A percentile compares a stretch with the other conserved stretches of the same genome.
These are phyloP conservation scores for Hanseniaspora thailandica DNA, from an alignment of 805 yeast genomes.

Conservation along the genomic window DNA sequence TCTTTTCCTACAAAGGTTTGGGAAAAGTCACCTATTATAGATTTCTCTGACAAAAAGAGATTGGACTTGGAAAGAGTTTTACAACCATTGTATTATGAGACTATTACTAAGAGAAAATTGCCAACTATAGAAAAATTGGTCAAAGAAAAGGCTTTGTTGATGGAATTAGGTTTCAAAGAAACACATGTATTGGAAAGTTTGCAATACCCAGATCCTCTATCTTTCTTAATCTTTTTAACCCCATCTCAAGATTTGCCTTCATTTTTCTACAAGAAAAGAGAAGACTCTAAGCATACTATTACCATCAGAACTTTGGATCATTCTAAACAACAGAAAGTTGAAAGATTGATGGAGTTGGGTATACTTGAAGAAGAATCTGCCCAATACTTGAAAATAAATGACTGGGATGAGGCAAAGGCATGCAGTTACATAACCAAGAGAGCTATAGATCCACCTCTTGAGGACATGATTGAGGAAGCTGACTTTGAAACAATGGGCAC, in stretches of 20 bases:
- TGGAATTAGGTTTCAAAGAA: slow-evolving; percentile 52
- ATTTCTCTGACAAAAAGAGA: slow-evolving; percentile 53
- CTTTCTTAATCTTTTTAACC: slow-evolving; percentile 60
- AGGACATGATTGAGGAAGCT: slow-evolving; percentile 18
- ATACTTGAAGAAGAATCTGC: slow-evolving; percentile 54
- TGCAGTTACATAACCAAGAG: slow-evolving; percentile 39
- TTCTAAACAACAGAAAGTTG: slow-evolving; percentile 44
- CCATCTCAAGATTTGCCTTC: slow-evolving; percentile 90
- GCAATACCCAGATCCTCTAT: slow-evolving; percentile 38
- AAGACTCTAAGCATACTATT: slow-evolving; percentile 47
- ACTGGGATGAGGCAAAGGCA: slow-evolving; percentile 39
- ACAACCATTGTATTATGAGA: slow-evolving; percentile 11
- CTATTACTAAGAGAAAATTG: slow-evolving; percentile 15
- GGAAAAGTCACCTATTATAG: slow-evolving; percentile 59
- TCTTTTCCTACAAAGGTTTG: slow-evolving; percentile 45
- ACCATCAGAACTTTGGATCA: slow-evolving; percentile 32
- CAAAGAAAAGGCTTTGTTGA: slow-evolving; percentile 25
- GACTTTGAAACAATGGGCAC: slow-evolving; percentile 15
- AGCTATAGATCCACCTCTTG: slow-evolving; percentile 7
- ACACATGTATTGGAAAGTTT: slow-evolving; percentile 65
- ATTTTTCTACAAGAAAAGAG: slow-evolving; percentile 44
- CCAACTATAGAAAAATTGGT: slow-evolving; percentile 17
- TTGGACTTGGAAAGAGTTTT: slow-evolving; percentile 36
- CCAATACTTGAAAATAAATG: slow-evolving; percentile 33
- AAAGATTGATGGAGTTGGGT: slow-evolving; percentile 55